Evolutionary conservation across 768 basidiomycete genomes (phyloP), one percentile per base, ranked within the genome.

Genomic region (Xerocomellus chrysenteron): DNA sequence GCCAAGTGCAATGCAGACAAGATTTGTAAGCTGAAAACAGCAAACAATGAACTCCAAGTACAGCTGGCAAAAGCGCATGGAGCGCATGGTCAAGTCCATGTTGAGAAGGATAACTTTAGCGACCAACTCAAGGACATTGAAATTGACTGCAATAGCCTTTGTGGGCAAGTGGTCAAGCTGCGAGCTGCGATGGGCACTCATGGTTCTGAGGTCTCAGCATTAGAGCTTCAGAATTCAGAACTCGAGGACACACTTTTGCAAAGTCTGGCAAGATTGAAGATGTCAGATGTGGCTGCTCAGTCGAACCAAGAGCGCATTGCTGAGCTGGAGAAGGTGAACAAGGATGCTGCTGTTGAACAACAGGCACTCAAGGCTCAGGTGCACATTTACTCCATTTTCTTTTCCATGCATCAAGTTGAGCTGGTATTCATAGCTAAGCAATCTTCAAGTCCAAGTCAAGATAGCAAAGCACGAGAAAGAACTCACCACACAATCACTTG

Each of bases 51-150:
- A 8, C 77, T 84, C 47, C 89, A 91, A 64, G 74, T 85, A 35
- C 87, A 91, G 63, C 64, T 93, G 12, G 81, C 84, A 12, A 90
- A 90, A 72, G 87, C 91, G 48, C 86, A 88, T 52, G 82, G 84
- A 21, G 83, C 85, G 14, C 86, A 90, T 62, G 89, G 90, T 1
- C 86, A 89, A 65, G 80, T 88, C 6, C 84, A 88, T 16, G 89
- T 88, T 14, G 91, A 94, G 76, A 94, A 92, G 73, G 91, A 92
- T 47, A 74, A 82, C 37, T 68, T 90, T 44, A 72, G 65, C 21
- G 88, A 91, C 59, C 87, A 87, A 59, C 72, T 90, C 32, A 73
- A 69, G 24, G 75, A 75, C 24, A 75, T 76, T 0, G 90, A 92
- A 68, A 75, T 68, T 30, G 90, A 92, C 51, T 82, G 88, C 19